phyloP scores from a whole-genome alignment of 176 grass and related monocot species.

The Triticum turgidum region DNA sequence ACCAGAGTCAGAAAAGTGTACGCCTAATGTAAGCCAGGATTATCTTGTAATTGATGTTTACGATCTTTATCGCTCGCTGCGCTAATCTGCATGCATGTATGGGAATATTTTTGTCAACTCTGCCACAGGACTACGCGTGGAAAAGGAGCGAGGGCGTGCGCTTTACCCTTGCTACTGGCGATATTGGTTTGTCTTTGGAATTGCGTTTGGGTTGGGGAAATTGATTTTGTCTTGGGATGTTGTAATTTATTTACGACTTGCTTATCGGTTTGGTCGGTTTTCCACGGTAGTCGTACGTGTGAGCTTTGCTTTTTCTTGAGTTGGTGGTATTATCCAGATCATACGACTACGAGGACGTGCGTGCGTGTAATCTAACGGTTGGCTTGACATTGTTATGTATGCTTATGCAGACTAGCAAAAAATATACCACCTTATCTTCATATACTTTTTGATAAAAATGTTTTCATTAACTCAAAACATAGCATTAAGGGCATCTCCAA shows the following conservation, averaged over 20 bases:
- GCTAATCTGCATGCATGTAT: neutral
- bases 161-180: conserved; percentile 10
- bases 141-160: conserved; percentile 20
- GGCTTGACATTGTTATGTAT: neutral
- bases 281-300: neutral
- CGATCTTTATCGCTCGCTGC: neutral
- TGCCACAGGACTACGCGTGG: conserved; percentile 27
- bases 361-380: neutral
- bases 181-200: conserved; percentile 12
- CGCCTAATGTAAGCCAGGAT: conserved; percentile 2
- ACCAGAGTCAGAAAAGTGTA: conserved; percentile 4
- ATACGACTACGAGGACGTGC: neutral
- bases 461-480: too few relatives aligned
- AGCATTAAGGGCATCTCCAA: too few relatives aligned
- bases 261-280: neutral
- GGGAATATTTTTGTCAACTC: conserved; percentile 22
- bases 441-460: too few relatives aligned
- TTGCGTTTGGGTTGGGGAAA: neutral
- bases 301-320: neutral
- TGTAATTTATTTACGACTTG: neutral
- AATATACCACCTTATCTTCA: too few relatives aligned
- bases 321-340: conserved; percentile 7
- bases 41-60: conserved; percentile 17
- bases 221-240: neutral
- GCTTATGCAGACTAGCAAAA: too few relatives aligned